Evolutionary conservation across 1,139 yeast species (phyloP).

Genomic region (Suhomyces bribrorum): DNA sequence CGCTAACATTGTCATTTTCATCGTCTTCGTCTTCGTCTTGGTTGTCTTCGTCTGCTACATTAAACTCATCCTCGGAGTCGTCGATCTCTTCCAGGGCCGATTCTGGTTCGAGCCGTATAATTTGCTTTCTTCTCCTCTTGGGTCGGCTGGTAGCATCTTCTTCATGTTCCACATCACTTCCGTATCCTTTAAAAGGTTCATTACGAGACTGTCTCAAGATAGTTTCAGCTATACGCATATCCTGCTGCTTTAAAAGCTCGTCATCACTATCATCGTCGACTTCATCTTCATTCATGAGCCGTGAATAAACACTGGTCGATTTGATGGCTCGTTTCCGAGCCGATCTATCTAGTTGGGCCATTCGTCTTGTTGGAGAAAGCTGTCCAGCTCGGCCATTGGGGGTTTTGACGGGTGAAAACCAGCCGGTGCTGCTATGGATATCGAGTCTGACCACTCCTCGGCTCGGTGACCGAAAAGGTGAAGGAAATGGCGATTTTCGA

Average conservation of each 20-base stretch:
- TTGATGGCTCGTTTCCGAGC: conserved; percentile 53
- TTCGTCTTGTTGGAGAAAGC: conserved; percentile 45
- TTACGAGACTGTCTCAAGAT: conserved; percentile 31
- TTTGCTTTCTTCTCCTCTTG: conserved; percentile 4
- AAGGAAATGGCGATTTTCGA: conserved; percentile 4
- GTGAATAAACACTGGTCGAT: conserved; percentile 28
- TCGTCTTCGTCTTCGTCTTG: conserved; percentile 4
- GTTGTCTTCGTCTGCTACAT: conserved; percentile 13
- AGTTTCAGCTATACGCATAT: conserved; percentile 48
- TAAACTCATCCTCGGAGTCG: conserved; percentile 7
- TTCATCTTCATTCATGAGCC: conserved; percentile 38
- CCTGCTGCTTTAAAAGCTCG: conserved; percentile 35
- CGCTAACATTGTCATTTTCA: background rate
- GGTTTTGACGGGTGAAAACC: conserved; percentile 32
- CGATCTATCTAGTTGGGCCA: conserved; percentile 46
- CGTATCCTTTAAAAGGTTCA: conserved; percentile 21
- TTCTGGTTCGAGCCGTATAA: conserved; percentile 3
- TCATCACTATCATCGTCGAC: conserved; percentile 31
- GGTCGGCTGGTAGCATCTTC: conserved; percentile 20
- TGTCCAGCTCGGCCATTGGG: conserved; percentile 51
- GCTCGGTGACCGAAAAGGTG: conserved; percentile 22
- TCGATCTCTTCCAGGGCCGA: conserved; percentile 1
- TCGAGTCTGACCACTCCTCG: conserved; percentile 24
- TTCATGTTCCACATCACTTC: conserved; percentile 36
- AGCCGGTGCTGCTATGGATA: conserved; percentile 6